A percentile compares a stretch with the other conserved stretches of the same genome.
Evolutionary conservation across 495 filamentous ascomycete species (phyloP).

Genomic region (Annulohypoxylon stygium): DNA sequence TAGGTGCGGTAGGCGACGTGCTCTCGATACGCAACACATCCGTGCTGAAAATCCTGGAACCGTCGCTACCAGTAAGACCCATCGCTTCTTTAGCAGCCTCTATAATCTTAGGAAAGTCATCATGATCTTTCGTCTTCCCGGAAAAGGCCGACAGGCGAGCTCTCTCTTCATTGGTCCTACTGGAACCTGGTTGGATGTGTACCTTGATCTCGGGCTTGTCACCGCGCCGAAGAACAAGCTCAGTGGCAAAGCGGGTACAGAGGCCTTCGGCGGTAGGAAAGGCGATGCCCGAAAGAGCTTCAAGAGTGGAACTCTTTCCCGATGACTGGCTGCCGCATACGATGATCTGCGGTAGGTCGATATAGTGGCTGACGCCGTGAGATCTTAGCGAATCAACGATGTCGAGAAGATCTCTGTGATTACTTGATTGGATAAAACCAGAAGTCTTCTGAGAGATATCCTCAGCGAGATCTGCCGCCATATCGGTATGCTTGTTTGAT

Average conservation of each 20-base stretch:
- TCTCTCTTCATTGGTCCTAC: slow-evolving; percentile 50
- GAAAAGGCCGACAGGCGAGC: slow-evolving; percentile 51
- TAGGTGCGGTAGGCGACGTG: slow-evolving; percentile 62
- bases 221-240: slow-evolving; percentile 66
- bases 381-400: slow-evolving; percentile 68
- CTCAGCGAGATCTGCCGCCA: slow-evolving; percentile 35
- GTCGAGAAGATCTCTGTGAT: slow-evolving; percentile 60
- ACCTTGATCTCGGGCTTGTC: slow-evolving; percentile 49
- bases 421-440: slow-evolving; percentile 38
- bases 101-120: slow-evolving; percentile 57
- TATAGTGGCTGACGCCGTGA: slow-evolving; percentile 68
- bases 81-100: slow-evolving; percentile 63
- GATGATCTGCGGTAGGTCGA: slow-evolving; percentile 73
- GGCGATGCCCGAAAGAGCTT: slow-evolving; percentile 72
- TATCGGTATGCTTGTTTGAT: slow-evolving; percentile 16
- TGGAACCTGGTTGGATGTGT: slow-evolving; percentile 55
- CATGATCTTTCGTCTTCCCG: slow-evolving; percentile 48
- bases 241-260: slow-evolving; percentile 70
- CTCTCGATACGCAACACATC: slow-evolving; percentile 66
- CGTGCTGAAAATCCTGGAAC: slow-evolving; percentile 54
- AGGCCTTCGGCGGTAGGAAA: slow-evolving; percentile 68
- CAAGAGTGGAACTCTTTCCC: slow-evolving; percentile 76
- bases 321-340: slow-evolving; percentile 74
- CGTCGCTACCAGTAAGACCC: slow-evolving; percentile 39
- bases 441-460: slow-evolving; percentile 41